Evolutionary conservation across 345 rosid species (phyloP).

Genomic region (Isatis tinctoria): DNA sequence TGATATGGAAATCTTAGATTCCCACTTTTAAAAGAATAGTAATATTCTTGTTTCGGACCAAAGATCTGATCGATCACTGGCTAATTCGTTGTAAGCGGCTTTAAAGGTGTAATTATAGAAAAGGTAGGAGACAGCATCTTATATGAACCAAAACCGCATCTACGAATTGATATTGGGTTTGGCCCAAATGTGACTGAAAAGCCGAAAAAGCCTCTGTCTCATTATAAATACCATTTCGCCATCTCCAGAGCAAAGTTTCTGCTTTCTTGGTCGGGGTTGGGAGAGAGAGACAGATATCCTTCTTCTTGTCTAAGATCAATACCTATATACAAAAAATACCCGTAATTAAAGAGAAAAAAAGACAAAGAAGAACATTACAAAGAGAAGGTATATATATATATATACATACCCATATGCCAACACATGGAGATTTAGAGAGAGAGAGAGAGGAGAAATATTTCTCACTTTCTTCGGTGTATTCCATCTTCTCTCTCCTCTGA

Average conservation of each 20-base stretch:
- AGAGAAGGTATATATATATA: slow-evolving; percentile 30
- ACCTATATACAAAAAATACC: background rate
- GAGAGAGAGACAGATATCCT: slow-evolving; percentile 14
- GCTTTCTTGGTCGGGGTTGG: slow-evolving; percentile 23
- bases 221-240: slow-evolving; percentile 32
- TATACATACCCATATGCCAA: slow-evolving; percentile 23
- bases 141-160: background rate
- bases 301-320: slow-evolving; percentile 14
- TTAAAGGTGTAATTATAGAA: background rate
- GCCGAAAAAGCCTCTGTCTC: background rate
- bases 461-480: slow-evolving; percentile 11
- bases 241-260: background rate
- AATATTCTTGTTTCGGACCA: background rate
- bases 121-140: background rate
- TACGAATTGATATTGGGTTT: background rate
- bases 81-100: background rate
- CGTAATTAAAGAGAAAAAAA: background rate
- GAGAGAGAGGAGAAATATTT: slow-evolving; percentile 12
- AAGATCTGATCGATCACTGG: background rate
- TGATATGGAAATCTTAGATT: background rate
- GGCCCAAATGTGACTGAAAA: background rate
- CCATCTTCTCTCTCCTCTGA: slow-evolving; percentile 21
- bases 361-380: slow-evolving; percentile 27
- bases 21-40: background rate
- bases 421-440: slow-evolving; percentile 22